These are phyloP conservation scores for Aspergillus proliferans DNA, from an alignment of 2,329 filamentous ascomycete species.

Conservation along the genomic window DNA sequence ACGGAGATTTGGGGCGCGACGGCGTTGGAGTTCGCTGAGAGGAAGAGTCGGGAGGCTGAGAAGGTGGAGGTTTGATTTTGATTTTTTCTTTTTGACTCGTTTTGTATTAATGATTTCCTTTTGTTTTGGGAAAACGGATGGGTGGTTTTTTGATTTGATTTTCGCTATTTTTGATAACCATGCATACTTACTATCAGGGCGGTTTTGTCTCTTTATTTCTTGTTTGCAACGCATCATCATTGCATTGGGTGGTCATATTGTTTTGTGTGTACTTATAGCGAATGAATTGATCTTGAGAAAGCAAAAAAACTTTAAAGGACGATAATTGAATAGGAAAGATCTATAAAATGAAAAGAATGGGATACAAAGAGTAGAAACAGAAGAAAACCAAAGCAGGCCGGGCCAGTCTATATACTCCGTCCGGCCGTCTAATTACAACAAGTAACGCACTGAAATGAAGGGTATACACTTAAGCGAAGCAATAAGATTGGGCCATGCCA, in stretches of 20 bases:
- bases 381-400: not conserved
- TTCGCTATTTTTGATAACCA: not conserved
- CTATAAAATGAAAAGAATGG: not conserved
- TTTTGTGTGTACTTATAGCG: not conserved
- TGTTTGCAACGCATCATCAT: not conserved
- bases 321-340: not conserved
- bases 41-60: conserved; percentile 11
- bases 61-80: conserved; percentile 7
- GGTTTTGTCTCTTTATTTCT: not conserved
- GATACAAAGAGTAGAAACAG: not conserved
- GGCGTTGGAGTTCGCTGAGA: conserved; percentile 32
- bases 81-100: not conserved
- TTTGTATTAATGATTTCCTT: not conserved
- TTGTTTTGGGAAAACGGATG: conserved; percentile 5
- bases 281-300: not conserved
- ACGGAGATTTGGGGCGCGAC: conserved; percentile 37
- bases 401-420: not conserved
- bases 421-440: not conserved
- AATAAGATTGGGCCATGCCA: not conserved
- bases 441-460: not conserved
- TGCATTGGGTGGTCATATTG: not conserved
- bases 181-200: not conserved
- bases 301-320: not conserved
- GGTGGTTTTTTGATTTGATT: conserved; percentile 4
- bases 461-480: not conserved